A percentile compares a stretch with the other conserved stretches of the same genome.
phyloP scores from a whole-genome alignment of 768 basidiomycete species.

The Leucosporidium scottii region DNA sequence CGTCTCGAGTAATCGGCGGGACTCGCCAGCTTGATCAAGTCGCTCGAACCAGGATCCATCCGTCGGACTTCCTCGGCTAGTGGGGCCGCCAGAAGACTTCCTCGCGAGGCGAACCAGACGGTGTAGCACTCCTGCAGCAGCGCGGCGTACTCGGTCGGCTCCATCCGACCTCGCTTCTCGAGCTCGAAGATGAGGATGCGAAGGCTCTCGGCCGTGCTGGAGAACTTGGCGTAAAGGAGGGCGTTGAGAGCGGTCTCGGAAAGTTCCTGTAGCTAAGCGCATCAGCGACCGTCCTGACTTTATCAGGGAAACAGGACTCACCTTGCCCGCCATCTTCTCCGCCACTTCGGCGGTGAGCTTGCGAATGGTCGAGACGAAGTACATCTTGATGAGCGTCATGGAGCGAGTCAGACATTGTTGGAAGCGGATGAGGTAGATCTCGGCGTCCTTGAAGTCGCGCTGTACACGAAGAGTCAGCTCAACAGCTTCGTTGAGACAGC shows the following conservation, averaged over 20 bases:
- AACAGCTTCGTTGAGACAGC: not conserved
- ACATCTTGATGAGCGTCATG: conserved; percentile 98
- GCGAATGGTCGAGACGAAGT: conserved; percentile 77
- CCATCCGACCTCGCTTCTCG: conserved; percentile 63
- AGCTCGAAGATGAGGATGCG: conserved; percentile 75
- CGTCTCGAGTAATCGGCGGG: conserved; percentile 26
- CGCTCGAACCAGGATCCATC: conserved; percentile 68
- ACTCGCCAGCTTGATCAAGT: conserved; percentile 76
- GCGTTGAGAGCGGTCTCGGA: conserved; percentile 66
- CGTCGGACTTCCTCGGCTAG: conserved; percentile 74
- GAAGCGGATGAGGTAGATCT: conserved; percentile 89
- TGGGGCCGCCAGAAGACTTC: conserved; percentile 61
- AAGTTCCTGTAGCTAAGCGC: conserved; percentile 7
- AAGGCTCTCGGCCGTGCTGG: conserved; percentile 61
- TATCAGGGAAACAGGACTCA: conserved; percentile 36
- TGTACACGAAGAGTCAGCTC: conserved; percentile 40
- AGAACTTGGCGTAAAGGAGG: conserved; percentile 83
- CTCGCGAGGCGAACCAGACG: conserved; percentile 72
- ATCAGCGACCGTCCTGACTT: not conserved
- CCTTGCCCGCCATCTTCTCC: conserved; percentile 68
- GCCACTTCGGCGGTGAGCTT: conserved; percentile 71
- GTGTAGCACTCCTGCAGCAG: conserved; percentile 78
- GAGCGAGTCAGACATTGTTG: conserved; percentile 97
- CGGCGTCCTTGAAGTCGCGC: conserved; percentile 86
- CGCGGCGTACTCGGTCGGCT: conserved; percentile 66